Evolutionary conservation across 805 yeast genomes (phyloP).

Genomic region (Yarrowia sp.): DNA sequence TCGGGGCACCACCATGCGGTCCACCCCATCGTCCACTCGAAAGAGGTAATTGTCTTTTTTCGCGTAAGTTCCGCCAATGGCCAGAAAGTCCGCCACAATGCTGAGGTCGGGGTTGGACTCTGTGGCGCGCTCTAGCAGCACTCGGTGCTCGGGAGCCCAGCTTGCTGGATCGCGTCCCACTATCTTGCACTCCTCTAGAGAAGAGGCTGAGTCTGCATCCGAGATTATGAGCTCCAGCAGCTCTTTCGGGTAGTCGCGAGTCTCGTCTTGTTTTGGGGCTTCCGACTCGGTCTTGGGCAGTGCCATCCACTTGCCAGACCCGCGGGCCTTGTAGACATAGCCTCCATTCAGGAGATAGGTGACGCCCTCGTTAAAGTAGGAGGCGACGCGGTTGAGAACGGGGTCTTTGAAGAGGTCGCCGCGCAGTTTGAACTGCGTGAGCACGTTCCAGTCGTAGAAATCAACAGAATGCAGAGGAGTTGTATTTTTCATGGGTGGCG

Average conservation of each 20-base stretch:
- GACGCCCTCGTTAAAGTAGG: conserved; percentile 19
- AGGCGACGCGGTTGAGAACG: conserved; percentile 15
- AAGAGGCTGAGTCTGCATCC: conserved; percentile 1
- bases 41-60: conserved; percentile 19
- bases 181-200: conserved; percentile 6
- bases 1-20: conserved; percentile 17
- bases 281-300: neutral
- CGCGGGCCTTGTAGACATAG: conserved; percentile 2
- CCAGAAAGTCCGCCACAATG: conserved; percentile 13
- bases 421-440: conserved; percentile 19
- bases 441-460: conserved; percentile 25
- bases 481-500: conserved; percentile 12
- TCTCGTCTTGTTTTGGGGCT: neutral
- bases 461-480: conserved; percentile 25
- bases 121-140: conserved; percentile 5
- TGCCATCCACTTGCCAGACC: conserved; percentile 3
- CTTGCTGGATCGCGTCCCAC: conserved; percentile 4
- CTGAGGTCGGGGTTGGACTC: conserved; percentile 15
- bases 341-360: conserved; percentile 15
- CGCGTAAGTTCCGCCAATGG: conserved; percentile 21
- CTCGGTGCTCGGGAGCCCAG: neutral
- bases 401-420: conserved; percentile 19
- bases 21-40: conserved; percentile 10
- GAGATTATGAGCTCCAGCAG: conserved; percentile 16
- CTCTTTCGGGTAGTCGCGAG: conserved; percentile 10